phyloP scores from a whole-genome alignment of 2,329 filamentous ascomycete genomes.

The Chrysoporthe cubensis region DNA sequence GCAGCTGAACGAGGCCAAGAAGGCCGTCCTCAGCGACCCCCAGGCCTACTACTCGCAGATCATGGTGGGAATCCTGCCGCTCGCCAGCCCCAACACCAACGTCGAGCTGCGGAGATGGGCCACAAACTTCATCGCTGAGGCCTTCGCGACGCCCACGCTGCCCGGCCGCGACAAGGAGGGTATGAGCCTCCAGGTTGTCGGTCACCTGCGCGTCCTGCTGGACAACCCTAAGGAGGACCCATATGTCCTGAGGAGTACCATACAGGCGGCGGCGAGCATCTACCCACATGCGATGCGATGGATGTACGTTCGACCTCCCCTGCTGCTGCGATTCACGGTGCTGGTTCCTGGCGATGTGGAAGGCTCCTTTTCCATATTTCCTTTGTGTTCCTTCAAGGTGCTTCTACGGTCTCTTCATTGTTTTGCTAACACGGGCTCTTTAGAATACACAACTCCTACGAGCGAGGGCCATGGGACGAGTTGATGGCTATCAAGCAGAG shows the following conservation, averaged over 20 bases:
- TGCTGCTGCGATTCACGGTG: neutral
- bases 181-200: slow-evolving; percentile 75
- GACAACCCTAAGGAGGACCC: slow-evolving; percentile 76
- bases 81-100: slow-evolving; percentile 75
- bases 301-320: slow-evolving; percentile 73
- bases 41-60: slow-evolving; percentile 84
- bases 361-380: neutral
- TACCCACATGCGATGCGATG: slow-evolving; percentile 91
- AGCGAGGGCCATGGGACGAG: slow-evolving; percentile 81
- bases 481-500: slow-evolving; percentile 88
- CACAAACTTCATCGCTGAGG: slow-evolving; percentile 92
- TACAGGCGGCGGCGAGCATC: slow-evolving; percentile 88
- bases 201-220: slow-evolving; percentile 72
- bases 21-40: slow-evolving; percentile 84
- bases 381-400: neutral
- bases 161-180: slow-evolving; percentile 78
- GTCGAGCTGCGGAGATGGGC: slow-evolving; percentile 93
- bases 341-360: neutral
- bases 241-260: slow-evolving; percentile 80
- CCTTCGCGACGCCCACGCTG: slow-evolving; percentile 90
- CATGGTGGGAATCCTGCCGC: slow-evolving; percentile 88
- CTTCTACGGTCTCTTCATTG: neutral
- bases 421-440: slow-evolving; percentile 14
- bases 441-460: slow-evolving; percentile 85
- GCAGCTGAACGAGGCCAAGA: slow-evolving; percentile 88